Evolutionary conservation across 176 grass and related monocot species (phyloP), one percentile per base, ranked within the genome.

Genomic region (Guadua angustifolia): DNA sequence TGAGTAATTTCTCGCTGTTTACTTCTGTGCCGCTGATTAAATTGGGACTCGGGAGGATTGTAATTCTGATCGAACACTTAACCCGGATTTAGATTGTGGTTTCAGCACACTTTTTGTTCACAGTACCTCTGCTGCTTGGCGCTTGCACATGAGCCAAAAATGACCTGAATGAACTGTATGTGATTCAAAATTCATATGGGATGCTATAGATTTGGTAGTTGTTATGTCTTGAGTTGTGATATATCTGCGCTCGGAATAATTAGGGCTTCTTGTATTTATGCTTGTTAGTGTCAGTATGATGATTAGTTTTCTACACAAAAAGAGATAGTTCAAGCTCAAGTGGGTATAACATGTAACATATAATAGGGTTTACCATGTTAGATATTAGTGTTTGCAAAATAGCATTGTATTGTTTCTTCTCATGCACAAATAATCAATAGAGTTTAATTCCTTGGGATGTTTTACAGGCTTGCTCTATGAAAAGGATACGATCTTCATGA

Each of bases 401-500:
- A 26, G 24, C 12, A 11, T 17, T 6, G 0, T 17, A 33, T 14
- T 66, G 12, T 78, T 49, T 58, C 71, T 59, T 38, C 18, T 74
- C 57, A 17, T 64, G 7, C 67, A 73, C 22, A 40, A 44, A 63
- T 73, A 18, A 45, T 26, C 29, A 74, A 10, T 65, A 39, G 33
- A 13, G 8, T 75, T 12, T 57, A 38, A 21, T 47, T 64, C 52
- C 26, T 12, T 74, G 13, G 14, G 12, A 46, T 77, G 26, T 25
- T 53, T 45, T 50, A 36, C 49, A 2, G 39, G 8, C 18, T 60
- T 52, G 26, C 44, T 57, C 21, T 88, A 57, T 56, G 35, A 16
- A 74, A 78, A 63, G 75, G 1, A 58, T 91, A 26, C 0, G 5
- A 76, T 86, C 11, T 75, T 45, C 3, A 4, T 71, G 63, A 53